Conservation (phyloP, 306 rosid genomes). For the Casuarina glauca region DNA sequence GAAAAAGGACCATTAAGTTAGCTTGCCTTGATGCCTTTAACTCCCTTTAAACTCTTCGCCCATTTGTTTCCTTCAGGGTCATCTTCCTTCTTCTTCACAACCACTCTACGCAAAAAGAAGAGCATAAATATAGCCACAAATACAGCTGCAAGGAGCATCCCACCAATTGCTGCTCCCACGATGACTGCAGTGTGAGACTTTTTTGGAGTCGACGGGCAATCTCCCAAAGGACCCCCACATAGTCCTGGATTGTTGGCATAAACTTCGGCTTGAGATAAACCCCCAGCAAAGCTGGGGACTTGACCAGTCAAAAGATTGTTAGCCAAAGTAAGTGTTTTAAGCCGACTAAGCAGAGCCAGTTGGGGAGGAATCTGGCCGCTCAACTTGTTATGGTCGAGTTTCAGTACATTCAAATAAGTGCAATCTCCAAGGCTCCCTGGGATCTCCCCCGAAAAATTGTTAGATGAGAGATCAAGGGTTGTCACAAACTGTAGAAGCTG, state of each 20-base stretch:
- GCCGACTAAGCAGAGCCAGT: conserved; percentile 36
- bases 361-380: conserved; percentile 58
- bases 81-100: conserved; percentile 67
- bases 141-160: conserved; percentile 56
- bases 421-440: conserved; percentile 43
- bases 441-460: conserved; percentile 64
- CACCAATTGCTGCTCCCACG: conserved; percentile 77
- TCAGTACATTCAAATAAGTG: conserved; percentile 56
- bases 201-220: conserved; percentile 29
- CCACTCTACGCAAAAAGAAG: conserved; percentile 61
- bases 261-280: background rate
- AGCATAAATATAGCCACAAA: conserved; percentile 49
- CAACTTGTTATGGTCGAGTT: conserved; percentile 58
- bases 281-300: conserved; percentile 28
- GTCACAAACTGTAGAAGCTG: conserved; percentile 6
- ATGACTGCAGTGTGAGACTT: conserved; percentile 54
- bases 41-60: conserved; percentile 81
- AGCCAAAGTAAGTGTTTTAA: conserved; percentile 48
- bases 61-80: conserved; percentile 95
- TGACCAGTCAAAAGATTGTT: conserved; percentile 65
- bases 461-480: conserved; percentile 68
- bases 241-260: conserved; percentile 68
- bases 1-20: background rate
- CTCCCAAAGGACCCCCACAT: conserved; percentile 37
- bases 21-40: conserved; percentile 75